Conservation (phyloP, 768 basidiomycete genomes). For the Leccinum boreale region DNA sequence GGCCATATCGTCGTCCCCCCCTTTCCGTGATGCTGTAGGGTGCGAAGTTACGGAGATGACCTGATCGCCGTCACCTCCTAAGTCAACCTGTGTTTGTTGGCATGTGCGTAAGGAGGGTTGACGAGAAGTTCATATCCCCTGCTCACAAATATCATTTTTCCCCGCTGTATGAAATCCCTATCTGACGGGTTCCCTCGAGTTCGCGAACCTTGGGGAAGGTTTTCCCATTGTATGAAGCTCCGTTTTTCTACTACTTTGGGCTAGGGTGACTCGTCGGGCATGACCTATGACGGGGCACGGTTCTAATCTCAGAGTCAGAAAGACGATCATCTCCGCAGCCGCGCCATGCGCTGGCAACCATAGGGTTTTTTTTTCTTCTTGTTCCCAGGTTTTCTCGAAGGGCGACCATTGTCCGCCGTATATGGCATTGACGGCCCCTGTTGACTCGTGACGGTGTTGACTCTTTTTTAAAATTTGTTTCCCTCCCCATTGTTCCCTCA, state of each 20-base stretch:
- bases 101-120: conserved; percentile 10
- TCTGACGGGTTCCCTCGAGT: conserved; percentile 2
- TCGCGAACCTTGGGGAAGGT: background rate
- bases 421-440: conserved; percentile 12
- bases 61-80: conserved; percentile 29
- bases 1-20: background rate
- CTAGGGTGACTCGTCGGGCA: background rate
- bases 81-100: conserved; percentile 14
- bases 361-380: conserved; percentile 8
- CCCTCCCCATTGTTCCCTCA: conserved; percentile 10
- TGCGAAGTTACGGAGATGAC: conserved; percentile 32
- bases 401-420: conserved; percentile 21
- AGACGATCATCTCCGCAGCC: conserved; percentile 12
- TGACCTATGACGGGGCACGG: background rate
- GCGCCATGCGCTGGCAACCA: background rate
- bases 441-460: background rate
- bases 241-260: background rate
- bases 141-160: conserved; percentile 4
- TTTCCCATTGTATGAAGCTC: background rate
- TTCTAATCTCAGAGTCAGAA: background rate
- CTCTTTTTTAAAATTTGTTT: background rate
- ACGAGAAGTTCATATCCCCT: conserved; percentile 7
- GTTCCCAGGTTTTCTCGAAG: conserved; percentile 3
- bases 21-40: conserved; percentile 17
- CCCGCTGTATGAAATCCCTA: background rate